Percentiles rank a stretch among this genome's conserved stretches.
phyloP scores from a whole-genome alignment of 305 asterid species.

The Solanum hybrid region DNA sequence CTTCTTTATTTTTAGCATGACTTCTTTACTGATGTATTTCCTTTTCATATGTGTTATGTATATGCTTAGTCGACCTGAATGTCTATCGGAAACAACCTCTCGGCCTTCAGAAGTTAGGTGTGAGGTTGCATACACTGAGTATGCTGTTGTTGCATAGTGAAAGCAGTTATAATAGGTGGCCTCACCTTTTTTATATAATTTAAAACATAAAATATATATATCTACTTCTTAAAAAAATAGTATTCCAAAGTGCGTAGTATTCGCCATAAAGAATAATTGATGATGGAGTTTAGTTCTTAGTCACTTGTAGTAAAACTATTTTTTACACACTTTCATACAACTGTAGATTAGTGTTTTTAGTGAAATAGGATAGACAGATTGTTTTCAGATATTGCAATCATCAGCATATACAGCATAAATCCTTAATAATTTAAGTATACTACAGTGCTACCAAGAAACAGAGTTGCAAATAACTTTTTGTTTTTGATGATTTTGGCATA shows the following conservation, averaged over 20 bases:
- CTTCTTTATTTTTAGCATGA: neutral
- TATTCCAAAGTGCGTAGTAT: neutral
- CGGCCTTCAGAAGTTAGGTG: neutral
- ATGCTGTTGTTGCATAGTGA: neutral
- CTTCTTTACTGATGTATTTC: neutral
- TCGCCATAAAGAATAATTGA: neutral
- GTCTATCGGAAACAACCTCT: neutral
- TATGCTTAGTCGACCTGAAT: neutral
- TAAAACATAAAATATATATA: neutral
- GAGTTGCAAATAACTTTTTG: neutral
- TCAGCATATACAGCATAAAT: neutral
- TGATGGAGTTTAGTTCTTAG: neutral
- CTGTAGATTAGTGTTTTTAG: neutral
- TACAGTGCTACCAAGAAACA: neutral
- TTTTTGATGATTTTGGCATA: neutral
- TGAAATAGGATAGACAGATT: neutral
- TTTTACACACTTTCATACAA: neutral
- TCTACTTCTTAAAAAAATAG: neutral
- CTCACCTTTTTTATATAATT: neutral
- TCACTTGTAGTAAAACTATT: neutral
- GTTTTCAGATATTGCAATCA: neutral
- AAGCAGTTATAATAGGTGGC: neutral
- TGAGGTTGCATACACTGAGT: neutral
- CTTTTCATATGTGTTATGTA: neutral
- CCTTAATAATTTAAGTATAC: neutral